Evolutionary conservation across 2,329 filamentous ascomycete genomes (phyloP).

Genomic region (Daldinia sp.): DNA sequence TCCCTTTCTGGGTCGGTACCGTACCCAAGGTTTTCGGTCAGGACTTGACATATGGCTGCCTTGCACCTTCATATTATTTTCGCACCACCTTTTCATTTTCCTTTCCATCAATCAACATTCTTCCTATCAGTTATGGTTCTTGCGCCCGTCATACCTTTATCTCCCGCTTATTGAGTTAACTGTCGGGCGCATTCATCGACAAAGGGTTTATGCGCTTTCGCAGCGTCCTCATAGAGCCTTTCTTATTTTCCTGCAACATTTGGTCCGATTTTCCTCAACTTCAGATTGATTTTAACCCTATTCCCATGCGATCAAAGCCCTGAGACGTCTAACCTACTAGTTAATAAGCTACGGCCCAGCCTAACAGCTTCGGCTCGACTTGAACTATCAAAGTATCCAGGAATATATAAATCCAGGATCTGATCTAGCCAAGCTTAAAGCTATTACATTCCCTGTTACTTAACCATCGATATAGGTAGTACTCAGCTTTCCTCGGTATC

Average conservation of each 20-base stretch:
- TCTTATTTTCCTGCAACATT: not conserved
- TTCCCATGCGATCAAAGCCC: slow-evolving; percentile 1
- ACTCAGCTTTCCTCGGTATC: slow-evolving; percentile 1
- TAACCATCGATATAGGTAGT: slow-evolving; percentile 18
- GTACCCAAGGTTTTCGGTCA: slow-evolving; percentile 17
- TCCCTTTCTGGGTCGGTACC: slow-evolving; percentile 3
- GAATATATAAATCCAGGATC: slow-evolving; percentile 6
- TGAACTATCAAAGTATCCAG: not conserved
- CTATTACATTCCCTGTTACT: slow-evolving; percentile 10
- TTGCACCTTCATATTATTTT: slow-evolving; percentile 17
- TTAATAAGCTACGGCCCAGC: not conserved
- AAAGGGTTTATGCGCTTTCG: slow-evolving; percentile 1
- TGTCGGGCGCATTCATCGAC: slow-evolving; percentile 18
- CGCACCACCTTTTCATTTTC: slow-evolving; percentile 11
- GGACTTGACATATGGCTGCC: slow-evolving; percentile 21
- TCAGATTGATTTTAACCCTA: slow-evolving; percentile 15
- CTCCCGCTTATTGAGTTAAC: not conserved
- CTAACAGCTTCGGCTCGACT: not conserved
- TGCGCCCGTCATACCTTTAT: not conserved
- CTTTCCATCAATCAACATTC: slow-evolving; percentile 9
- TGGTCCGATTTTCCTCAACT: not conserved
- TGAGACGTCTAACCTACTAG: not conserved
- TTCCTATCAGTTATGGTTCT: not conserved
- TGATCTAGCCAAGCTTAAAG: not conserved
- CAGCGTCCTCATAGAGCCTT: slow-evolving; percentile 5